Percentiles rank a stretch among this genome's conserved stretches.
Evolutionary conservation across 1,284 basidiomycete species (phyloP).

Genomic region (Mycena sp.): DNA sequence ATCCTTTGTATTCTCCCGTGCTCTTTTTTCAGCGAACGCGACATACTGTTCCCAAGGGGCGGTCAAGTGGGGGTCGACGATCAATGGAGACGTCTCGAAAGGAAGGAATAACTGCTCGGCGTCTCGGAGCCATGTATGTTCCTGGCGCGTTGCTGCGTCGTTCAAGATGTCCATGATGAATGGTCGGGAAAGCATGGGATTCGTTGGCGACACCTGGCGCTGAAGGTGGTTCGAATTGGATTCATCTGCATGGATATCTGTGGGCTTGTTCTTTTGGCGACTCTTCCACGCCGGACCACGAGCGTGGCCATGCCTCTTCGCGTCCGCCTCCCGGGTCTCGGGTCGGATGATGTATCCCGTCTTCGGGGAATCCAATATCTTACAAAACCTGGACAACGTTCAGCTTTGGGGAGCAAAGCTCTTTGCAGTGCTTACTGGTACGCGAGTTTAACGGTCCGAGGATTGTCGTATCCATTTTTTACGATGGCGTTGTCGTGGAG

Average conservation of each 20-base stretch:
- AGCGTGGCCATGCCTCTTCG: background rate
- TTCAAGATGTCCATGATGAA: constrained; percentile 34
- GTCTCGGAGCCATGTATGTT: constrained; percentile 17
- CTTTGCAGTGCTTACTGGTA: constrained; percentile 26
- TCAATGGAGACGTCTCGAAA: constrained; percentile 34
- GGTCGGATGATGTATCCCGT: constrained; percentile 20
- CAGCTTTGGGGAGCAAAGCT: background rate
- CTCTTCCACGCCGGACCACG: constrained; percentile 29
- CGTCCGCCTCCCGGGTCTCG: background rate
- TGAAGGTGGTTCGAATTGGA: background rate
- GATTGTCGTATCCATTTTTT: constrained; percentile 30
- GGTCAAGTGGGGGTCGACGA: constrained; percentile 41
- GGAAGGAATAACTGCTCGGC: constrained; percentile 23
- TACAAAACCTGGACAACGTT: constrained; percentile 22
- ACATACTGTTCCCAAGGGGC: constrained; percentile 42
- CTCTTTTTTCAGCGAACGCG: background rate
- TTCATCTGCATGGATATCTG: background rate
- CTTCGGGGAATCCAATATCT: constrained; percentile 28
- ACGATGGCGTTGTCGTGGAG: constrained; percentile 49
- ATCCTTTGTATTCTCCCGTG: constrained; percentile 19
- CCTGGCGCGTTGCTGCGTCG: background rate
- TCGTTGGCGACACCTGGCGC: constrained; percentile 1
- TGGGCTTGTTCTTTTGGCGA: background rate
- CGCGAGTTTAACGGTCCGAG: constrained; percentile 22
- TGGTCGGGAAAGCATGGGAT: constrained; percentile 4